Percentiles rank a stretch among this genome's conserved stretches.
These are phyloP conservation scores for Salinomyces thailandicus DNA, from an alignment of 2,329 filamentous ascomycete genomes.

Conservation along the genomic window DNA sequence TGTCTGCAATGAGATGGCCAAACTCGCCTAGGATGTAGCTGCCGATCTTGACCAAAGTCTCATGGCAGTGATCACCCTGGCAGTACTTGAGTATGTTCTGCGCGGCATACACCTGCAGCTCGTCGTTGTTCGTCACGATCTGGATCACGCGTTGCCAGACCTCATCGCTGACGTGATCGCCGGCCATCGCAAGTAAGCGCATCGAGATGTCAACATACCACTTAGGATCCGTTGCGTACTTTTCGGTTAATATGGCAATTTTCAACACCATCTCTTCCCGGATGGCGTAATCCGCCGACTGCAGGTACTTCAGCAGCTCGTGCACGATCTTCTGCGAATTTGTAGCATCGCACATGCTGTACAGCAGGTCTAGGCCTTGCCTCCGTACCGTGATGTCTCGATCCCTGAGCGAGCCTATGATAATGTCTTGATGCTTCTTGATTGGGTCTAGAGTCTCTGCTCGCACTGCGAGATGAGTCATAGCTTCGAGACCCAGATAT, in stretches of 20 bases:
- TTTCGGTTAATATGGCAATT: slow-evolving; percentile 95
- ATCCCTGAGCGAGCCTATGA: slow-evolving; percentile 86
- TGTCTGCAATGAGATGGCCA: slow-evolving; percentile 90
- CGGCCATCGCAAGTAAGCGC: slow-evolving; percentile 87
- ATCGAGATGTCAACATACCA: slow-evolving; percentile 99
- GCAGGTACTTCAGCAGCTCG: slow-evolving; percentile 86
- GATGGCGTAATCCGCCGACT: slow-evolving; percentile 94
- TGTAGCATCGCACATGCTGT: slow-evolving; percentile 98
- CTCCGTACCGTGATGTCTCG: slow-evolving; percentile 93
- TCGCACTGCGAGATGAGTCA: slow-evolving; percentile 92
- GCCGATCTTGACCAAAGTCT: slow-evolving; percentile 95
- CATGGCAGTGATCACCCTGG: slow-evolving; percentile 87
- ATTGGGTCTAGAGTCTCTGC: slow-evolving; percentile 93
- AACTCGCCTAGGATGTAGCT: slow-evolving; percentile 95
- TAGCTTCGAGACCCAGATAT: slow-evolving; percentile 89
- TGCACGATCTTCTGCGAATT: slow-evolving; percentile 90
- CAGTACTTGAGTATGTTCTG: slow-evolving; percentile 88
- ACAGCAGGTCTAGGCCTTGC: slow-evolving; percentile 89
- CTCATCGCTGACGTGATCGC: slow-evolving; percentile 96
- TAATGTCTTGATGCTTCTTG: slow-evolving; percentile 95
- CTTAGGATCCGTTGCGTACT: slow-evolving; percentile 95
- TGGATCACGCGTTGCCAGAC: slow-evolving; percentile 99
- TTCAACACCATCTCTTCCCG: slow-evolving; percentile 99
- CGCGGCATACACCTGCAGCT: slow-evolving; percentile 90
- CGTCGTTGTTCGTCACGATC: slow-evolving; percentile 98